A percentile compares a stretch with the other conserved stretches of the same genome.
Conservation (phyloP, 2,329 filamentous ascomycete genomes). For the Paracoccidioides brasiliensis region DNA sequence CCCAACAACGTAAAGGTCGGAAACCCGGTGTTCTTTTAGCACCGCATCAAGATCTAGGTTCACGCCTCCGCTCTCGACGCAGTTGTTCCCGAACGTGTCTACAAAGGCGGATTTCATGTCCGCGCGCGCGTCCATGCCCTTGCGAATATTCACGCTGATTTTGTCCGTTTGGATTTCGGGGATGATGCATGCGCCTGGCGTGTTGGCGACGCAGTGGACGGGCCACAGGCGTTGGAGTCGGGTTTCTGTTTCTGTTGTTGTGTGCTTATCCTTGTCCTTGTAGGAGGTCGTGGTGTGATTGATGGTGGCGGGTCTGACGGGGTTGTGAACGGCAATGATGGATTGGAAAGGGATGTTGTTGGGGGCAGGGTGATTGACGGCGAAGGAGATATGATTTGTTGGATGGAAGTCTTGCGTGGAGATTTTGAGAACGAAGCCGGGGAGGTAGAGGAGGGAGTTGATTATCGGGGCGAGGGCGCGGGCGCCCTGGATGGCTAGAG, state of each 20-base stretch:
- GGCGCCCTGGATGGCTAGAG: slow-evolving; percentile 67
- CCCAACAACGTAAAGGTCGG: slow-evolving; percentile 74
- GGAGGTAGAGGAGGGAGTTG: slow-evolving; percentile 59
- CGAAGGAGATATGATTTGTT: slow-evolving; percentile 72
- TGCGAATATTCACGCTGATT: slow-evolving; percentile 58
- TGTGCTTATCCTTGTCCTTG: no score
- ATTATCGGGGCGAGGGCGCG: slow-evolving; percentile 56
- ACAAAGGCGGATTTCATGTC: slow-evolving; percentile 95
- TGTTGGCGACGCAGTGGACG: slow-evolving; percentile 69
- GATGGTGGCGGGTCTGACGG: slow-evolving; percentile 15
- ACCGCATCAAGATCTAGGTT: slow-evolving; percentile 47
- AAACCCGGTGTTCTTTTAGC: slow-evolving; percentile 48
- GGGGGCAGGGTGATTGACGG: slow-evolving; percentile 54
- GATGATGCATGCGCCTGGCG: slow-evolving; percentile 58
- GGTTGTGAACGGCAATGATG: slow-evolving; percentile 43
- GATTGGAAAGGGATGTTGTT: slow-evolving; percentile 57
- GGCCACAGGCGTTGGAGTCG: slow-evolving; percentile 73
- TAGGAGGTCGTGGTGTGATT: slow-evolving; percentile 39
- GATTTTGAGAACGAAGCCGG: slow-evolving; percentile 56
- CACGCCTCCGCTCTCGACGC: slow-evolving; percentile 20
- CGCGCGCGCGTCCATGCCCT: slow-evolving; percentile 59
- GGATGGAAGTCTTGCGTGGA: slow-evolving; percentile 95
- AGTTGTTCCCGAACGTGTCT: slow-evolving; percentile 53
- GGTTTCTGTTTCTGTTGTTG: slow-evolving; percentile 44
- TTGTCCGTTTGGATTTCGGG: slow-evolving; percentile 51